Evolutionary conservation across 257 asterid species (phyloP), one percentile per base, ranked within the genome.

Genomic region (Agastache rugosa): DNA sequence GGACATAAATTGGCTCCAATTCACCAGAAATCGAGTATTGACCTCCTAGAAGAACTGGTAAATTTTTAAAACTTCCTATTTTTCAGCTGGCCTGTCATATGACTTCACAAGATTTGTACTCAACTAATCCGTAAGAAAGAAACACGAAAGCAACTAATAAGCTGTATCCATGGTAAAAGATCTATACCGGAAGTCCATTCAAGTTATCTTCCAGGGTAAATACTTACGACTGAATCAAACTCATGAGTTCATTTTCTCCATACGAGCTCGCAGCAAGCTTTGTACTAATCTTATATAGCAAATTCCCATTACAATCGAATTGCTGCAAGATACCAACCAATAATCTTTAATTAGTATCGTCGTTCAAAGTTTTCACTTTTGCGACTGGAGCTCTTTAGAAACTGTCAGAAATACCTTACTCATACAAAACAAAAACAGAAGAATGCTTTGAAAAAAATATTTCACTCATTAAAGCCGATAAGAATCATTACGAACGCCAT

Each of bases 161-260:
- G 11, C 23, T 44, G 11, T 22, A 77, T 63, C 54, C 15, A 20
- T 20, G 53, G 65, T 11, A 45, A 42, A 20, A 31, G 60, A 67
- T 27, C 63, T n/a, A 23, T 34, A 72, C n/a, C 16, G 39, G 27
- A 58, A 22, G 47, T 72, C 47, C 16, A 44, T 27, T 60, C 23
- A 25, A 53, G 15, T 25, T 47, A 73, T 25, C 64, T 69, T 69
- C 63, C 41, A 54, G 25, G 45, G 56, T 63, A 15, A 59, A 60
- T 63, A 71, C 91, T 76, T 83, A 94, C 99, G 97, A 85, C 66
- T 94, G 99, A 62, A 92, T 86, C 89, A 94, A 86, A 83, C 99
- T 94, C 86, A 87, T 84, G 83, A 92, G 92, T 69, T 92, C 97
- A 79, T 81, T 91, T 85, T 94, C 93, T 37, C 97, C 99, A n/a